These are phyloP conservation scores for Debaryomyces psychrophilus DNA, from an alignment of 1,139 yeast genomes.

Conservation along the genomic window DNA sequence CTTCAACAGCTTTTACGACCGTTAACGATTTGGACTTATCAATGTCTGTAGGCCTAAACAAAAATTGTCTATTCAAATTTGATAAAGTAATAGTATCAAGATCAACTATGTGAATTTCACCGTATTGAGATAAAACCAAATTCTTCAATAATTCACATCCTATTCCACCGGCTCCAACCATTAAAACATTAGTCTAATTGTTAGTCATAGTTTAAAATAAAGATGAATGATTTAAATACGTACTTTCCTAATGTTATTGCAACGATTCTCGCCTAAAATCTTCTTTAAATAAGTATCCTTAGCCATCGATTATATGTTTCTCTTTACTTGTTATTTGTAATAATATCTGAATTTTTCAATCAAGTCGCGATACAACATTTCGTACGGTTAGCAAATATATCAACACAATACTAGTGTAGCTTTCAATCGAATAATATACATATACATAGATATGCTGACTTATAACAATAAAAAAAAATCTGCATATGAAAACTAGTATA, in stretches of 20 bases:
- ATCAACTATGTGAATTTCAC: constrained; percentile 90
- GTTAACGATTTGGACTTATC: constrained; percentile 83
- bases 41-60: constrained; percentile 84
- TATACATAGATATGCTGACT: not conserved
- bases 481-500: not conserved
- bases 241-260: constrained; percentile 29
- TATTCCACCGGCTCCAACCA: constrained; percentile 99
- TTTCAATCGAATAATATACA: not conserved
- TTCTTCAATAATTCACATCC: constrained; percentile 95
- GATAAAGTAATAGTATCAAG: constrained; percentile 91
- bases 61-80: constrained; percentile 89
- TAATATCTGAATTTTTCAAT: constrained; percentile 4
- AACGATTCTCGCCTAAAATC: constrained; percentile 47
- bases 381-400: not conserved
- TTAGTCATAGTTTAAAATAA: constrained; percentile 6
- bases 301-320: constrained; percentile 24
- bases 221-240: constrained; percentile 6
- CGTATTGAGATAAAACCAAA: constrained; percentile 78
- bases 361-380: not conserved
- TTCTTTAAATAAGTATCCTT: constrained; percentile 47
- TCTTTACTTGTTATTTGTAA: no score
- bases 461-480: not conserved
- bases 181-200: constrained; percentile 59
- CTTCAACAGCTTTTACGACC: constrained; percentile 78
- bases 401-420: not conserved